Percentiles rank a stretch among this genome's conserved stretches.
Evolutionary conservation across 1,284 basidiomycete species (phyloP).

Genomic region (Termitomyces sp.): DNA sequence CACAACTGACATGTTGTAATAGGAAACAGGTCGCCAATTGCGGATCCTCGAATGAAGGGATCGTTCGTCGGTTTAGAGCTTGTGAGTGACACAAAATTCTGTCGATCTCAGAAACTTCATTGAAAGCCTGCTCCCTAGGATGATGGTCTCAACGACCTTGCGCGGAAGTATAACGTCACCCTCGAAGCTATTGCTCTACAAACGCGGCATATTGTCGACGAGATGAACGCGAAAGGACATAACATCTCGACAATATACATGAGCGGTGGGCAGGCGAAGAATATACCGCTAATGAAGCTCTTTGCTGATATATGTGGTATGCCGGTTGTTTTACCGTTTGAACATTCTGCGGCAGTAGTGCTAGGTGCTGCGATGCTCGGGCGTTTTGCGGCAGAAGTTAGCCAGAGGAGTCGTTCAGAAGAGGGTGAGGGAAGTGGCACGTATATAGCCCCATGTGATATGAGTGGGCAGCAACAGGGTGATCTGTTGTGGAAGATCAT

Average conservation of each 20-base stretch:
- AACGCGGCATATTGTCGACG: slow-evolving; percentile 91
- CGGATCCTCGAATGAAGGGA: slow-evolving; percentile 90
- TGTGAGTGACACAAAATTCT: slow-evolving; percentile 28
- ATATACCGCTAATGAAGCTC: slow-evolving; percentile 78
- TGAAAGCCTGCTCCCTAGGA: slow-evolving; percentile 40
- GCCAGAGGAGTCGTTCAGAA: slow-evolving; percentile 13
- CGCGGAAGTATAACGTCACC: slow-evolving; percentile 87
- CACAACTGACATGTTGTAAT: slow-evolving; percentile 3
- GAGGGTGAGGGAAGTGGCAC: slow-evolving; percentile 17
- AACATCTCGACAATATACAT: slow-evolving; percentile 85
- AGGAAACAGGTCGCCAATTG: slow-evolving; percentile 96
- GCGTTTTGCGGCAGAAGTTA: slow-evolving; percentile 75
- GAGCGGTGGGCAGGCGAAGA: slow-evolving; percentile 90
- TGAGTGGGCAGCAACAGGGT: slow-evolving; percentile 50
- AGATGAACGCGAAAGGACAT: slow-evolving; percentile 88
- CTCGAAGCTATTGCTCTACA: slow-evolving; percentile 95
- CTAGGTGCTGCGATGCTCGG: slow-evolving; percentile 93
- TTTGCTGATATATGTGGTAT: slow-evolving; percentile 84
- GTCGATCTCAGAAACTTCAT: background rate
- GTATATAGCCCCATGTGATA: slow-evolving; percentile 14
- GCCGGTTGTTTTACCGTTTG: slow-evolving; percentile 80
- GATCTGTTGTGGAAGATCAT: slow-evolving; percentile 88
- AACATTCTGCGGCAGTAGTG: slow-evolving; percentile 81
- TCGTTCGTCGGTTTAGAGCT: slow-evolving; percentile 86
- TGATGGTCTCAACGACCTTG: slow-evolving; percentile 74